A percentile compares a stretch with the other conserved stretches of the same genome.
Conservation (phyloP, 345 rosid species). For the Rhodamnia argentea region DNA sequence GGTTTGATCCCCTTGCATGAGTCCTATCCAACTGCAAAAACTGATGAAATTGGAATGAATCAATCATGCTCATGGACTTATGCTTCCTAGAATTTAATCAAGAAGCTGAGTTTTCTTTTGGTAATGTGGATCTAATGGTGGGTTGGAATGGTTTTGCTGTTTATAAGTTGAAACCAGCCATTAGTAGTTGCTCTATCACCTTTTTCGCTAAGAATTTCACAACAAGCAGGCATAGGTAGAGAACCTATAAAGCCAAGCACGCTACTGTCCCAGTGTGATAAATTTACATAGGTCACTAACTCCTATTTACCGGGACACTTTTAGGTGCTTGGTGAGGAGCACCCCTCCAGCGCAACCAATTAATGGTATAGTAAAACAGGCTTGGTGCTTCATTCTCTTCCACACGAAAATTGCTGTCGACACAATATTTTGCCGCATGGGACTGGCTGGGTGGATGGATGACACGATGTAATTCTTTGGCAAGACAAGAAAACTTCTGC, state of each 20-base stretch:
- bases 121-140: not conserved
- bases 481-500: not conserved
- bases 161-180: not conserved
- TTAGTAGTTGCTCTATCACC: not conserved
- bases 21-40: not conserved
- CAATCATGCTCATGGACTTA: not conserved
- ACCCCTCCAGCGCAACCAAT: too few relatives aligned
- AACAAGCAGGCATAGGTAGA: not conserved
- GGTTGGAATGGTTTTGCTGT: not conserved
- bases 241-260: not conserved
- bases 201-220: not conserved
- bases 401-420: too few relatives aligned
- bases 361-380: too few relatives aligned
- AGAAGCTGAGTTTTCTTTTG: not conserved
- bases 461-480: not conserved
- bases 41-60: not conserved
- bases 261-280: not conserved
- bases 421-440: not conserved
- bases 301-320: not conserved
- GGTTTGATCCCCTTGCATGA: not conserved
- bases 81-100: not conserved
- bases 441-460: not conserved
- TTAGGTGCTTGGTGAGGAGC: too few relatives aligned
- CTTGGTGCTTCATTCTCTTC: too few relatives aligned
- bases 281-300: not conserved